Conservation (phyloP, 2,329 filamentous ascomycete species). For the Akanthomyces dipterigenus region DNA sequence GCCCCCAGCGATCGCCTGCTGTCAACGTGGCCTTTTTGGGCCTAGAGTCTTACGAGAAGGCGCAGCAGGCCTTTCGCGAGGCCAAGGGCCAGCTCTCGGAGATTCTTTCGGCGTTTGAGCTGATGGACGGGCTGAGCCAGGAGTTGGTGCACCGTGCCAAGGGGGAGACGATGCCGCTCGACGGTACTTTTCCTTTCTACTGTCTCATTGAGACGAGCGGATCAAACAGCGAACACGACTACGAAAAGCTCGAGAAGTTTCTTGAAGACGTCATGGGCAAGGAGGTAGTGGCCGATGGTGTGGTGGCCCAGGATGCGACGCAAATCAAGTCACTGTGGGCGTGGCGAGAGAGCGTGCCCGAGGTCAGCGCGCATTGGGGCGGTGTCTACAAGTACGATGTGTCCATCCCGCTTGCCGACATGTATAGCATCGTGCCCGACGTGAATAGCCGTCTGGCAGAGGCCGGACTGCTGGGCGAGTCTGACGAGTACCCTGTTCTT, state of each 20-base stretch:
- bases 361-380: conserved; percentile 81
- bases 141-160: conserved; percentile 68
- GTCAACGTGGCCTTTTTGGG: conserved; percentile 95
- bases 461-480: conserved; percentile 70
- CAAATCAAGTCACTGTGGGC: conserved; percentile 81
- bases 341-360: conserved; percentile 89
- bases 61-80: conserved; percentile 76
- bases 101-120: conserved; percentile 93
- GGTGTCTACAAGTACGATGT: conserved; percentile 98
- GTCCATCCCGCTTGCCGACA: conserved; percentile 80
- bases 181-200: conserved; percentile 85
- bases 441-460: conserved; percentile 64
- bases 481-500: conserved; percentile 69
- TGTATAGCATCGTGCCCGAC: conserved; percentile 88
- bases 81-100: conserved; percentile 88
- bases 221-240: conserved; percentile 89
- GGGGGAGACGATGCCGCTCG: conserved; percentile 71
- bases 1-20: conserved; percentile 78
- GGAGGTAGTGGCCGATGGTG: conserved; percentile 81
- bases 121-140: conserved; percentile 88
- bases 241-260: conserved; percentile 82
- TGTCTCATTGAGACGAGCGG: conserved; percentile 95
- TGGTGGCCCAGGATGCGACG: conserved; percentile 88
- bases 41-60: conserved; percentile 82
- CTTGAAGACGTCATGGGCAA: conserved; percentile 86